Evolutionary conservation across 139 green algal species (phyloP).

Genomic region (Edaphochlamys debaryana): DNA sequence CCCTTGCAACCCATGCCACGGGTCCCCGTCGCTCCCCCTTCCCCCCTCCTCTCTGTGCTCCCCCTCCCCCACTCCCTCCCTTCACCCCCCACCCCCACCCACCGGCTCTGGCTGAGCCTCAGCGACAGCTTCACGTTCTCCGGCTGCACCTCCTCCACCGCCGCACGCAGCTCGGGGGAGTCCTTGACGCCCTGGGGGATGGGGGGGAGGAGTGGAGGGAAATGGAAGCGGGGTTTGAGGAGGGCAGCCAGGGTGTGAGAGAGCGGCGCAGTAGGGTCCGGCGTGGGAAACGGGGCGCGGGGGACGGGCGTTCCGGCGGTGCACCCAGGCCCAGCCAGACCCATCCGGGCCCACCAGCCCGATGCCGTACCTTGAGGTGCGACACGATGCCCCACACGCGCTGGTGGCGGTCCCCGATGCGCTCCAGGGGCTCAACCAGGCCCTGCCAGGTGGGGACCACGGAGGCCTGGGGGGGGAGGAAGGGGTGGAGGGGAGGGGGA

Average conservation of each 20-base stretch:
- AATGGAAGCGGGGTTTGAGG: not conserved
- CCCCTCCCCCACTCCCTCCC: no score
- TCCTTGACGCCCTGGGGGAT: slow-evolving; percentile 85
- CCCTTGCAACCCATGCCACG: no score
- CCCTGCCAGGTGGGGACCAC: slow-evolving; percentile 74
- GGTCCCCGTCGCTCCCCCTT: no score
- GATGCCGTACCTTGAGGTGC: slow-evolving; percentile 94
- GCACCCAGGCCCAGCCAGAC: no score
- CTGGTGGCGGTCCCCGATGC: slow-evolving; percentile 82
- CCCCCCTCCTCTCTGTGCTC: no score
- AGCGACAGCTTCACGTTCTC: slow-evolving; percentile 90
- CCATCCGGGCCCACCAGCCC: no score
- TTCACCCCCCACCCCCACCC: not conserved
- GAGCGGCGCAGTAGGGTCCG: not conserved
- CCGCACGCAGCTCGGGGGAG: slow-evolving; percentile 84
- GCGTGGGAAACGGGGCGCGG: no score
- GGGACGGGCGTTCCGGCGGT: no score
- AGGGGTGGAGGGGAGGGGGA: not conserved
- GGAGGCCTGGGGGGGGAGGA: slow-evolving; percentile 25
- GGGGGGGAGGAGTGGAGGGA: not conserved
- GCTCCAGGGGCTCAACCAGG: slow-evolving; percentile 90
- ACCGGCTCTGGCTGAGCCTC: slow-evolving; percentile 82
- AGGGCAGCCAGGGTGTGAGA: not conserved
- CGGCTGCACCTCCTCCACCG: slow-evolving; percentile 95
- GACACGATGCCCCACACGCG: slow-evolving; percentile 90